These are phyloP conservation scores for Arthromyces matolae DNA, from an alignment of 768 basidiomycete species.

Conservation along the genomic window DNA sequence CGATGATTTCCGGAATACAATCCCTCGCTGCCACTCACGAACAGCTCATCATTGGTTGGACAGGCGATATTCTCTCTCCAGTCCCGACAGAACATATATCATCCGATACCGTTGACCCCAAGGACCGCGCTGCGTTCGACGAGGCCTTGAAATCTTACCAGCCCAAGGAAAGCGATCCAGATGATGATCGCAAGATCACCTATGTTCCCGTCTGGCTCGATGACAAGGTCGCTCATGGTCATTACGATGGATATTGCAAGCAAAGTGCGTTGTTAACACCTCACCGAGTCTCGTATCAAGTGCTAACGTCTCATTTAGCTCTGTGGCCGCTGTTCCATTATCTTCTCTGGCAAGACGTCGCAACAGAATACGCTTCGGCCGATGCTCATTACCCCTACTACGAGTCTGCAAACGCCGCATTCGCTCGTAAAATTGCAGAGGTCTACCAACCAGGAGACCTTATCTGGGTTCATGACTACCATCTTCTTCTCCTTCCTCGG, in stretches of 20 bases:
- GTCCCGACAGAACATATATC: constrained; percentile 43
- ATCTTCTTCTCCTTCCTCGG: constrained; percentile 84
- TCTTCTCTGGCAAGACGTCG: constrained; percentile 95
- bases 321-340: constrained; percentile 99
- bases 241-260: constrained; percentile 98
- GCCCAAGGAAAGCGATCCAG: constrained; percentile 53
- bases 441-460: constrained; percentile 88
- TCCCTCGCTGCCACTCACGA: constrained; percentile 81
- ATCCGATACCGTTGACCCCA: constrained; percentile 46
- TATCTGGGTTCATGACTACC: constrained; percentile 95
- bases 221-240: constrained; percentile 84
- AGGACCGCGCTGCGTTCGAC: constrained; percentile 66
- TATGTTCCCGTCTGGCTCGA: constrained; percentile 93
- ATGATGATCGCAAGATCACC: constrained; percentile 55
- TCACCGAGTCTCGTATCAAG: too few relatives aligned
- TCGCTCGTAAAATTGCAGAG: constrained; percentile 68
- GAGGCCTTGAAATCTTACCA: constrained; percentile 59
- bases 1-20: constrained; percentile 92
- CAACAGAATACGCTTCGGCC: constrained; percentile 82
- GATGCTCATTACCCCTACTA: constrained; percentile 82
- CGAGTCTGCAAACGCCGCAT: constrained; percentile 78
- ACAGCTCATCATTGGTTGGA: constrained; percentile 92
- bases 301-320: constrained; percentile 39
- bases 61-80: constrained; percentile 74
- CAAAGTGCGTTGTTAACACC: constrained; percentile 91